Base-by-base conservation (phyloP, 2,329 filamentous ascomycete genomes). In the Saccharata proteae region DNA sequence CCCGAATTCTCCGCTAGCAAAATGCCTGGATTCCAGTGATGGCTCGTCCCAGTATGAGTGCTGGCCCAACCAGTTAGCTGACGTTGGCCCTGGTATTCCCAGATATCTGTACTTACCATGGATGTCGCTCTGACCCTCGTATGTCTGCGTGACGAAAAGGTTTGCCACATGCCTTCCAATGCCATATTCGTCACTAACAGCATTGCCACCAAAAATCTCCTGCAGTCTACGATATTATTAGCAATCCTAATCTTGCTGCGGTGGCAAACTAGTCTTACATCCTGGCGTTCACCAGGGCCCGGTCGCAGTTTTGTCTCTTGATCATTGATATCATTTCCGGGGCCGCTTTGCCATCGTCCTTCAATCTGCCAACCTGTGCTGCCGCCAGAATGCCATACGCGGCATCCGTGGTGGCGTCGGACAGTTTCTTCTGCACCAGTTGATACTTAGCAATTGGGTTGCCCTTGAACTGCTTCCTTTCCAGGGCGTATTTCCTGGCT, bases 291-390 rank as follows among this genome's bases (percentile, higher is more conserved):
- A 71, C 63, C 46, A 98, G 63, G 11, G 90, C 90, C 31, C 78
- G 67, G 58, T 98, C 90, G 57, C 90, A 98, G 59, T 98, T 98
- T 62, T 96, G 86, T 43, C 90, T 70, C 71, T 98, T 98, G 52
- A 96, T 77, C 82, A 98, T 78, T 6, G 71, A 76, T 48, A 98
- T 93, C 88, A 96, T 96, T 64, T 98, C 90, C 5, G 90, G 86
- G 3, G 80, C 77, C 15, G 72, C 75, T 57, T 84, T 82, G 40
- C 86, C 86, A 52, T 83, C 76, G 46, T 96, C 88, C 69, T 94
- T 96, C 36, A 96, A 71, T 39, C 88, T 69, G 31, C 85, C 86
- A 20, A 96, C 88, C 58, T 98, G 90, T 36, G 83, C 74, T 6
- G 83, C 79, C 5, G 90, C 90, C 33, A 93, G 62, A n/a, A 83